phyloP scores from a whole-genome alignment of 148 eudicot species.

The Polygonum aviculare region DNA sequence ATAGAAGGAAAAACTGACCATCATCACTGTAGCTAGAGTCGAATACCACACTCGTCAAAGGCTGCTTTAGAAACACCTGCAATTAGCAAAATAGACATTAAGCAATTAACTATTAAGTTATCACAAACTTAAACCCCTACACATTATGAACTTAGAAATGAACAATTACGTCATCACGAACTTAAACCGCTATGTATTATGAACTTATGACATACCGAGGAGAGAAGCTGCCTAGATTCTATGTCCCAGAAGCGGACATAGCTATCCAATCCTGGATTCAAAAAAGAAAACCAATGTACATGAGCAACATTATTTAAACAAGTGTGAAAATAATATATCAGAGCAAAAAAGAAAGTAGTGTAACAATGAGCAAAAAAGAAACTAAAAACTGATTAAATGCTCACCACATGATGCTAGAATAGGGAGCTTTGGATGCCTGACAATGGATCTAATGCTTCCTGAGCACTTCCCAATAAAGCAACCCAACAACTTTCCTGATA shows the following conservation, averaged over 20 bases:
- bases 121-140: not conserved
- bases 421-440: conserved; percentile 75
- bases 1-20: conserved; percentile 35
- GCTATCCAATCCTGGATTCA: conserved; percentile 64
- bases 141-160: not conserved
- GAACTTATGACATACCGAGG: conserved; percentile 60
- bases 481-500: conserved; percentile 73
- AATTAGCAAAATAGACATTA: conserved; percentile 12
- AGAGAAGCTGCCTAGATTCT: conserved; percentile 76
- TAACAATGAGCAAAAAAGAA: not conserved
- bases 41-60: conserved; percentile 59
- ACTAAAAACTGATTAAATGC: conserved; percentile 10
- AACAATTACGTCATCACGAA: not conserved
- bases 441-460: conserved; percentile 91
- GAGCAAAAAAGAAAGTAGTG: too few relatives aligned
- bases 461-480: conserved; percentile 88
- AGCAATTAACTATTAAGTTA: not conserved
- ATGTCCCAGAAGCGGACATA: conserved; percentile 92
- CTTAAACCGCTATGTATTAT: not conserved
- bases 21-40: conserved; percentile 59
- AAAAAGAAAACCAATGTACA: conserved; percentile 4
- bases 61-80: conserved; percentile 96
- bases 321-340: not conserved
- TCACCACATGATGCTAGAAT: conserved; percentile 94
- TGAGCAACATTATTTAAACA: conserved; percentile 11